Conservation (phyloP, 2,329 filamentous ascomycete genomes). For the Shiraia sp. region DNA sequence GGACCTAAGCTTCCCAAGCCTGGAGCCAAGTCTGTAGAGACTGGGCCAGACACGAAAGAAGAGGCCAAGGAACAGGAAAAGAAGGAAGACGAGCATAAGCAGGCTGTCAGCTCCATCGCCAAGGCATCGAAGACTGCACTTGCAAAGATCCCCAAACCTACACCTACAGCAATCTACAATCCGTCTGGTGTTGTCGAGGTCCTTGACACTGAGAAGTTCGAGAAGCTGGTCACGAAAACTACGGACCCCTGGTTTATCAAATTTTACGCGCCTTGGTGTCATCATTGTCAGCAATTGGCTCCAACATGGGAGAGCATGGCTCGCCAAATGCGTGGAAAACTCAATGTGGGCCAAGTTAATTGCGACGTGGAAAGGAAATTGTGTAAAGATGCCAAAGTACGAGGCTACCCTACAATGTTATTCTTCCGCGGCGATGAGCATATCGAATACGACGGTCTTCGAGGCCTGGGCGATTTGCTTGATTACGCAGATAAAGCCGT, state of each 20-base stretch:
- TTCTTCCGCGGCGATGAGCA: constrained; percentile 93
- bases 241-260: constrained; percentile 98
- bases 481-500: constrained; percentile 85
- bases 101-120: constrained; percentile 11
- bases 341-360: constrained; percentile 96
- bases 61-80: constrained; percentile 40
- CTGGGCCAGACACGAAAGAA: constrained; percentile 41
- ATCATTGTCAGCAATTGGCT: constrained; percentile 90
- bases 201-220: constrained; percentile 83
- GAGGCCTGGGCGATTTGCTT: constrained; percentile 88
- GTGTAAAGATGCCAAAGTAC: constrained; percentile 87
- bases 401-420: constrained; percentile 83
- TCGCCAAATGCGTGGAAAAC: constrained; percentile 83
- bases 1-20: constrained; percentile 71
- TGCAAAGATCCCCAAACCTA: constrained; percentile 23
- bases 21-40: constrained; percentile 61
- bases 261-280: constrained; percentile 97
- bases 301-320: constrained; percentile 88
- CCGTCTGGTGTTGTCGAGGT: constrained; percentile 73
- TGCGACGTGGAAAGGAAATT: constrained; percentile 83
- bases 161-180: constrained; percentile 59
- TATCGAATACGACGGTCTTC: constrained; percentile 89
- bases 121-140: constrained; percentile 35
- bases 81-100: constrained; percentile 17
- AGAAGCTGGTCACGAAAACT: constrained; percentile 80